Evolutionary conservation across 352 stramenopile species (phyloP).

Genomic region (Phytophthora megakarya): DNA sequence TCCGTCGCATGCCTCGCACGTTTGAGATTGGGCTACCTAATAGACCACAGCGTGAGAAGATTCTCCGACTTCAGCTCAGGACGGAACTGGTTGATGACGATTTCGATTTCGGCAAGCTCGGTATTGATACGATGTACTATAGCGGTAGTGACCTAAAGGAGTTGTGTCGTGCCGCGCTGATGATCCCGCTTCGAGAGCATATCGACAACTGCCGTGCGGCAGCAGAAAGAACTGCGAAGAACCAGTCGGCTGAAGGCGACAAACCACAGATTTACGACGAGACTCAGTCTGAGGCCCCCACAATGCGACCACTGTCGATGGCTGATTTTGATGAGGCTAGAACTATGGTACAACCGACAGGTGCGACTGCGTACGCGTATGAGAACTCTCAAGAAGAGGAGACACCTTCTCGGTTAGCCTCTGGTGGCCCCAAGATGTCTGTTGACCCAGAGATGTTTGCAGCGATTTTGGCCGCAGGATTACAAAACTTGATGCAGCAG

Average conservation of each 20-base stretch:
- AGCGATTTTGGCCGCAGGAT: constrained; percentile 76
- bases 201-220: constrained; percentile 63
- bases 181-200: constrained; percentile 88
- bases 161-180: constrained; percentile 83
- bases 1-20: constrained; percentile 94
- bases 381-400: constrained; percentile 57
- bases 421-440: constrained; percentile 38
- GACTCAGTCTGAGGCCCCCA: constrained; percentile 29
- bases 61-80: constrained; percentile 93
- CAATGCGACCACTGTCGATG: constrained; percentile 79
- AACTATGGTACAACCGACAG: constrained; percentile 87
- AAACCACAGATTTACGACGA: constrained; percentile 39
- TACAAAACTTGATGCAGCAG: constrained; percentile 87
- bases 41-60: constrained; percentile 88
- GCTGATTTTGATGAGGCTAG: constrained; percentile 84
- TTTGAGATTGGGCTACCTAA: constrained; percentile 96
- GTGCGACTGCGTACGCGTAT: constrained; percentile 81
- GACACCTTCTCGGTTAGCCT: constrained; percentile 22
- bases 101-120: constrained; percentile 87
- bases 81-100: constrained; percentile 78
- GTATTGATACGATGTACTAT: constrained; percentile 90
- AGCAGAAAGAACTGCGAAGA: constrained; percentile 42
- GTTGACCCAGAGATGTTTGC: constrained; percentile 87
- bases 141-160: constrained; percentile 96
- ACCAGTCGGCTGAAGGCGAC: constrained; percentile 31